Base-by-base conservation (phyloP, 31 red algal genomes). In the Pterothamnion heteromorphum region DNA sequence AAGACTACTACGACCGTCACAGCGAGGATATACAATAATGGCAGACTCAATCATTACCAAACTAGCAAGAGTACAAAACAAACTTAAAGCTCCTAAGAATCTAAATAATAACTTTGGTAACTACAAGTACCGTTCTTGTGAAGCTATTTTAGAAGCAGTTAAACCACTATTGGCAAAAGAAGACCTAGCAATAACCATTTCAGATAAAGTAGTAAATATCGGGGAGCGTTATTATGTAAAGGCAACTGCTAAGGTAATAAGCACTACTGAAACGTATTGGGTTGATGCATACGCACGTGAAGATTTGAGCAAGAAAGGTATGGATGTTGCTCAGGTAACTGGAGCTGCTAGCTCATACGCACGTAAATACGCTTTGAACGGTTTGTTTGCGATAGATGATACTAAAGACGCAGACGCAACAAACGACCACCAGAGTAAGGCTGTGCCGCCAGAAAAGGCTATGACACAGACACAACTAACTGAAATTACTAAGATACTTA, bases 341-440 rank as follows among this genome's bases (percentile, higher is more conserved):
- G 72, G 72, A 26, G 23, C 72, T 26, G 72, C 72, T 76, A 30
- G 26, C 23, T 76, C 72, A 76, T 76, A 76, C 72, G 72, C 72
- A 30, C 72, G 72, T 76, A 76, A 76, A 76, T 76, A 76, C 72
- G 72, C 72, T 76, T 32, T 76, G 26, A 76, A 76, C 30, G 72
- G 26, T 32, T 30, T 76, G 72, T 76, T 76, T 32, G 23, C 30
- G 72, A 76, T 76, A 26, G 72, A 76, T 76, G 72, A 76, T 76
- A 41, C 38, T 41, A 41, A 41, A 41, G 38, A 41, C 38, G 38
- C 38, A 41, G 38, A 41, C 38, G 38, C 38, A 41, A 41, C 38
- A 41, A 41, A 41, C 38, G 38, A 41, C 38, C 38, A 41, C 38
- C 38, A 41, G 38, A 41, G 38, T 41, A 41, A 41, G 38, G 38